Conservation (phyloP, 2,329 filamentous ascomycete genomes). For the Teratosphaeria viscida region DNA sequence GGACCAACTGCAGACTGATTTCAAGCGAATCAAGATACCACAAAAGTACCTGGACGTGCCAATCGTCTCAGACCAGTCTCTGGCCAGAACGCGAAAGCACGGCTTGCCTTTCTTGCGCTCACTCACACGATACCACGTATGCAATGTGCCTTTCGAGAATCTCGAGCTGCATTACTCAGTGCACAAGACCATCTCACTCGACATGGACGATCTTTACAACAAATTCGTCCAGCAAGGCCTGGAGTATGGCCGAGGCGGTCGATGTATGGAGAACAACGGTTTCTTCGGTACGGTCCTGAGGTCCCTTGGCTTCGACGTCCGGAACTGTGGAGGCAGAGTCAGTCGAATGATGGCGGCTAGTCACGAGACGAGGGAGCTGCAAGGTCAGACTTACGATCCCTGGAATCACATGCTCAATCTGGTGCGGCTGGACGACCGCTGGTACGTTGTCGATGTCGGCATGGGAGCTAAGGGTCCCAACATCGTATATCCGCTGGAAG, state of each 20-base stretch:
- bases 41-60: constrained; percentile 7
- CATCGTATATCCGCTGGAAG: constrained; percentile 28
- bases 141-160: constrained; percentile 47
- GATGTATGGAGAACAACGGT: constrained; percentile 49
- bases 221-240: constrained; percentile 35
- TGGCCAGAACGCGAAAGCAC: constrained; percentile 14
- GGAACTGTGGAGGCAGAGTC: constrained; percentile 33
- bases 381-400: constrained; percentile 15
- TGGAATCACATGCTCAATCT: constrained; percentile 38
- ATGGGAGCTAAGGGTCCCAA: constrained; percentile 29
- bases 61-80: constrained; percentile 6
- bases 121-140: constrained; percentile 30
- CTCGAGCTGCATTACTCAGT: constrained; percentile 45
- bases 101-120: constrained; percentile 18
- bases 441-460: constrained; percentile 32
- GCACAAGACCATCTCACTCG: constrained; percentile 38
- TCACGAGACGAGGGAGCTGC: constrained; percentile 8
- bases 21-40: constrained; percentile 14
- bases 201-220: constrained; percentile 40
- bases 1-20: constrained; percentile 14
- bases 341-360: constrained; percentile 15
- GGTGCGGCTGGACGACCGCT: constrained; percentile 22
- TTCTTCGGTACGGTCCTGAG: constrained; percentile 43
- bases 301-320: constrained; percentile 40
- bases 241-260: constrained; percentile 41